Base-by-base conservation (phyloP, 2,329 filamentous ascomycete species). In the Penicillium sp. region DNA sequence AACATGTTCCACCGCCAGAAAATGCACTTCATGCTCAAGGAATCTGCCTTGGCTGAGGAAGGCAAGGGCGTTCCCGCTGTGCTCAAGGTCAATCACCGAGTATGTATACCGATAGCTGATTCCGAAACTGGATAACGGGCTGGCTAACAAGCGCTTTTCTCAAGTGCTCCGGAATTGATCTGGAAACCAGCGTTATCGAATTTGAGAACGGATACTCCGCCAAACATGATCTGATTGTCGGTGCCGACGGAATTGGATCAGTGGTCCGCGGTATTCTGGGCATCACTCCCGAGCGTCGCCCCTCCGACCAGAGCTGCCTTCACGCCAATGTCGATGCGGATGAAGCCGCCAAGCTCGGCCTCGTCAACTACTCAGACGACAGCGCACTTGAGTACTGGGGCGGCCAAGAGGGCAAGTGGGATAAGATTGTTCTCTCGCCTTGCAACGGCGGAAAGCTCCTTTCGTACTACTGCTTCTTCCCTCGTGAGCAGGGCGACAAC, bases 381-480 rank as follows among this genome's bases (percentile, higher is more conserved):
- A 77, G 71, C 26, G 87, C 86, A 0, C 76, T 90, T 0, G 85
- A 90, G 70, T 90, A 88, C 76, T 90, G 87, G 87, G 87, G 87
- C 26, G 87, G 87, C 52, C 71, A 73, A 46, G 69, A 72, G 49
- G 83, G 86, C 54, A 85, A 84, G 65, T 84, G 78, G 79, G 84
- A 89, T 71, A 90, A 90, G 78, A 89, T 90, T 56, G 87, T 90
- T 5, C 76, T 90, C 2, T 88, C 86, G 0, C 86, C 87, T 5
- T 90, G 87, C 74, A 87, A 88, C 66, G 82, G 82, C 22, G 86
- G 87, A 52, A 82, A 82, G 58, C 74, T 89, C 3, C 77, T 89
- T 3, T 88, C 85, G 0, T 90, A 87, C 74, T 90, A 90, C 74
- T 88, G 86, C 74, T 89, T 89, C 78, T 89, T 88, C 72, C 82